A percentile compares a stretch with the other conserved stretches of the same genome.
Evolutionary conservation across 768 basidiomycete genomes (phyloP).

Genomic region (Glaciozyma antarctica): DNA sequence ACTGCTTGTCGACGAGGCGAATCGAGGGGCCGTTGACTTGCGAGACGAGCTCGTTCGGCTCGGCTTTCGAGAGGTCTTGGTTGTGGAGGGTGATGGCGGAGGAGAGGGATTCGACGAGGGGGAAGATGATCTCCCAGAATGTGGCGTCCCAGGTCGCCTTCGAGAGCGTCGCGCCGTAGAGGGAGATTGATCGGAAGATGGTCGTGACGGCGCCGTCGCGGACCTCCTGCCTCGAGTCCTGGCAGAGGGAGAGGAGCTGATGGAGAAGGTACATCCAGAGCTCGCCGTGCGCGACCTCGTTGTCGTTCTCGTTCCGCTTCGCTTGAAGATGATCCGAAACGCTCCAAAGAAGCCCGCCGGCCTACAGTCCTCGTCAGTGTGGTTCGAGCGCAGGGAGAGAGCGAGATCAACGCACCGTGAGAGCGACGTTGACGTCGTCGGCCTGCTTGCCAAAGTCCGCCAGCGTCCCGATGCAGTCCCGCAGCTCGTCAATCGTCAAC

Average conservation of each 20-base stretch:
- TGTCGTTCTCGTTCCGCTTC: constrained; percentile 49
- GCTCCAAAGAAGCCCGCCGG: constrained; percentile 86
- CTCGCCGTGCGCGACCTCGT: constrained; percentile 62
- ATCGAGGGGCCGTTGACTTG: constrained; percentile 23
- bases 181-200: constrained; percentile 81
- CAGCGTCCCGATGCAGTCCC: constrained; percentile 78
- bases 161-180: constrained; percentile 80
- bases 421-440: constrained; percentile 82
- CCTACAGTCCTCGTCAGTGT: constrained; percentile 34
- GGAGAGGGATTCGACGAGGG: constrained; percentile 57
- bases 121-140: constrained; percentile 83
- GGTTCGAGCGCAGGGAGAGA: no score
- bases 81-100: constrained; percentile 42
- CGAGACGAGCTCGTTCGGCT: constrained; percentile 19
- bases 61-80: constrained; percentile 43
- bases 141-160: constrained; percentile 78
- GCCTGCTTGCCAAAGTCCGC: constrained; percentile 84
- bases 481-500: constrained; percentile 68
- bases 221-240: constrained; percentile 74
- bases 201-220: constrained; percentile 91
- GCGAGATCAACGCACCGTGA: constrained; percentile 53
- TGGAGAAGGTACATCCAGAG: constrained; percentile 89
- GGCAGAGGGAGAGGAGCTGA: constrained; percentile 71
- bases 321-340: constrained; percentile 91
- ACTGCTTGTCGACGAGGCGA: constrained; percentile 44